These are phyloP conservation scores for Hanseniaspora gamundiae DNA, from an alignment of 1,139 yeast genomes.

Conservation along the genomic window DNA sequence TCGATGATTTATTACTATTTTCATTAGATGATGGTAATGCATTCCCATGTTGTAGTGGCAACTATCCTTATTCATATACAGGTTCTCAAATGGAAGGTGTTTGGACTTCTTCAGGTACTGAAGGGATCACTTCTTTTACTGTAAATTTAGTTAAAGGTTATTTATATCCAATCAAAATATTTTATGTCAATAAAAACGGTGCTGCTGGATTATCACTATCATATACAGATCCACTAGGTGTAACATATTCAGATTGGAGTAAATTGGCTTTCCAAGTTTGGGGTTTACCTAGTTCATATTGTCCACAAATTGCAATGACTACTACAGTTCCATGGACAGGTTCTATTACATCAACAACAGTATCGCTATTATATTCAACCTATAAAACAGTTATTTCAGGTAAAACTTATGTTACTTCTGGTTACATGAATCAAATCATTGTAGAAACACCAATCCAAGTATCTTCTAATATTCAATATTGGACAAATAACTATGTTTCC, in stretches of 20 bases:
- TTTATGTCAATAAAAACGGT: slow-evolving; percentile 13
- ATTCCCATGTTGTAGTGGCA: slow-evolving; percentile 9
- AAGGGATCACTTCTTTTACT: slow-evolving; percentile 4
- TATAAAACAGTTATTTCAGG: slow-evolving; percentile 4
- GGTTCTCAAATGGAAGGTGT: slow-evolving; percentile 4
- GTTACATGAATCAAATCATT: slow-evolving; percentile 7
- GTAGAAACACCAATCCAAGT: slow-evolving; percentile 10
- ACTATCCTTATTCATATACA: slow-evolving; percentile 2
- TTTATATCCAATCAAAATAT: slow-evolving; percentile 14
- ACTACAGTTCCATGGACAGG: not conserved
- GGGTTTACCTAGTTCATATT: slow-evolving; percentile 1
- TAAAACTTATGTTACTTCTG: slow-evolving; percentile 2
- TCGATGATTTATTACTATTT: slow-evolving; percentile 11
- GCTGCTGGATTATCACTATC: slow-evolving; percentile 10
- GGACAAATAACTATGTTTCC: slow-evolving; percentile 1
- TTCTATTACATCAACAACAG: not conserved
- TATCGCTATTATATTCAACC: slow-evolving; percentile 8
- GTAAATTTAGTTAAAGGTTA: slow-evolving; percentile 2
- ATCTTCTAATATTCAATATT: slow-evolving; percentile 1
- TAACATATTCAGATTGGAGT: slow-evolving; percentile 8
- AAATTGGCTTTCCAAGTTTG: slow-evolving; percentile 5
- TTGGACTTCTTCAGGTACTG: slow-evolving; percentile 5
- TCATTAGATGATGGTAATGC: slow-evolving; percentile 12
- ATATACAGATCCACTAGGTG: slow-evolving; percentile 13
- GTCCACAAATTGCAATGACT: slow-evolving; percentile 2